Percentiles rank a stretch among this genome's conserved stretches.
phyloP scores from a whole-genome alignment of 768 basidiomycete species.

The Tremella yokohamensis region DNA sequence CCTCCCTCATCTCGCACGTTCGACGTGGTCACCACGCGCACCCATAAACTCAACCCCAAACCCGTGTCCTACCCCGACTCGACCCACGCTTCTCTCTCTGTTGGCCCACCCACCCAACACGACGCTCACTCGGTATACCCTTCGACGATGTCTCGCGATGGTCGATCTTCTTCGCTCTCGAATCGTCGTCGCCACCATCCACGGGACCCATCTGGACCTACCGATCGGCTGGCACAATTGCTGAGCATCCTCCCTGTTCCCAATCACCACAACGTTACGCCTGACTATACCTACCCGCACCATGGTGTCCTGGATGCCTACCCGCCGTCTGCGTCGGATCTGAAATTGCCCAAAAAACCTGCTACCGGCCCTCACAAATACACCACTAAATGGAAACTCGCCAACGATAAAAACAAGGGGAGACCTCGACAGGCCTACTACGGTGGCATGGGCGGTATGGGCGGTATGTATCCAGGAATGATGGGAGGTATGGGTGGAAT shows the following conservation, averaged over 20 bases:
- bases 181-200: background rate
- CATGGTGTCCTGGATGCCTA: conserved; percentile 28
- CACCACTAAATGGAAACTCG: conserved; percentile 40
- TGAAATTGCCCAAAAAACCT: conserved; percentile 25
- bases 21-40: too few relatives aligned
- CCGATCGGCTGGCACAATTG: background rate
- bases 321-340: conserved; percentile 6
- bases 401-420: conserved; percentile 16
- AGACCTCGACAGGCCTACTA: conserved; percentile 7
- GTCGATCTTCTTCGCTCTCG: background rate
- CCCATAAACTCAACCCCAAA: background rate
- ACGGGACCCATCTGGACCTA: background rate
- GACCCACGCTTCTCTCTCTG: conserved; percentile 3
- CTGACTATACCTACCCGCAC: conserved; percentile 10
- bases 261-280: background rate
- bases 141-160: background rate
- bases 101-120: background rate
- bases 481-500: conserved; percentile 22
- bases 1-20: background rate
- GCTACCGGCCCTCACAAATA: conserved; percentile 15
- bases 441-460: conserved; percentile 20
- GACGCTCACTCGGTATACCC: background rate
- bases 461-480: conserved; percentile 15
- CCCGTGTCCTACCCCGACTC: background rate
- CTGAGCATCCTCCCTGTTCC: background rate